Conservation (phyloP, 805 yeast genomes). For the Saturnispora zaruensis region DNA sequence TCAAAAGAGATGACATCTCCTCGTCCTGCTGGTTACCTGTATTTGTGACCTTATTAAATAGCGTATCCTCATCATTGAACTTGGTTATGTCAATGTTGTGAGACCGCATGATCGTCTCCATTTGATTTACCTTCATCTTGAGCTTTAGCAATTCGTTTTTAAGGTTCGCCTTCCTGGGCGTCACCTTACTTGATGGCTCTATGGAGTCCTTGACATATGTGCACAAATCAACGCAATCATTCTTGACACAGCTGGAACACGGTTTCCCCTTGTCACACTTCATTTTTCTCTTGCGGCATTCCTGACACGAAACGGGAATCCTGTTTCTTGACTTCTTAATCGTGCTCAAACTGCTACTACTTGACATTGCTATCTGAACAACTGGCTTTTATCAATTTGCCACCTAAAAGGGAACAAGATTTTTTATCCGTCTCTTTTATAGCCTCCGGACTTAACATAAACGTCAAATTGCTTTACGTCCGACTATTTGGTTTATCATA, state of each 20-base stretch:
- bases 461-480: not conserved
- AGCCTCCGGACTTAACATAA: not conserved
- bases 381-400: not conserved
- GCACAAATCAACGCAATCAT: conserved; percentile 32
- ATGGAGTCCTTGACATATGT: conserved; percentile 33
- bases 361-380: not conserved
- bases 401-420: not conserved
- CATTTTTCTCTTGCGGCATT: conserved; percentile 40
- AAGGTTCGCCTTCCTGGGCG: conserved; percentile 28
- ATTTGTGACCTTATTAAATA: conserved; percentile 7
- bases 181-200: conserved; percentile 2
- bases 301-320: conserved; percentile 38
- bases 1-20: conserved; percentile 31
- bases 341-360: not conserved
- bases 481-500: not conserved
- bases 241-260: conserved; percentile 30
- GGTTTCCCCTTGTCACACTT: conserved; percentile 36
- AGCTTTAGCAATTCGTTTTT: conserved; percentile 33
- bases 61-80: conserved; percentile 9
- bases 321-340: conserved; percentile 37
- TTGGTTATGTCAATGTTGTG: conserved; percentile 23
- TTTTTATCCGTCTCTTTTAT: not conserved
- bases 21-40: conserved; percentile 20
- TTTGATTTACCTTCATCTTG: conserved; percentile 33
- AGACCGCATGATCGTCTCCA: conserved; percentile 27